phyloP scores from a whole-genome alignment of 2,329 filamentous ascomycete species.

The Geoglossum cookeanum region DNA sequence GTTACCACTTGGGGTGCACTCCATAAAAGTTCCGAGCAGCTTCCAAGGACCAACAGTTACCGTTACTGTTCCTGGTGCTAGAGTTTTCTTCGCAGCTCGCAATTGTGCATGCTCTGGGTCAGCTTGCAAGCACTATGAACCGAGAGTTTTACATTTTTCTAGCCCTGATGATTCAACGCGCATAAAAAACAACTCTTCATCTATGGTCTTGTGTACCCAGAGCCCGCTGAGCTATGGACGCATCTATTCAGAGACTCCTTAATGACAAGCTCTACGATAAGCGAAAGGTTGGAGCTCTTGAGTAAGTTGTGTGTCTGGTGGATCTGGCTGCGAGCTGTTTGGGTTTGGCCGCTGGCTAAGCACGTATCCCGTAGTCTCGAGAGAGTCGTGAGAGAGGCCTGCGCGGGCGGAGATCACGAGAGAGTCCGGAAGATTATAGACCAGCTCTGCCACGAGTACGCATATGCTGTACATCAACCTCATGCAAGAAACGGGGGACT shows the following conservation, averaged over 20 bases:
- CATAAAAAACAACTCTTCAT: neutral
- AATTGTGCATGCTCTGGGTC: neutral
- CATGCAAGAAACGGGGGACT: constrained; percentile 92
- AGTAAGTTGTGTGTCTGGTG: constrained; percentile 38
- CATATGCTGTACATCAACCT: constrained; percentile 90
- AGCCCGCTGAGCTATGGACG: constrained; percentile 46
- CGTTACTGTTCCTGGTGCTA: no score
- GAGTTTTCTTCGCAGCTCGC: neutral
- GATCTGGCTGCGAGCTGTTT: neutral
- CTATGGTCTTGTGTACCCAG: neutral
- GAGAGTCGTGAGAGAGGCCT: constrained; percentile 69
- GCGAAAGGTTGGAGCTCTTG: constrained; percentile 85
- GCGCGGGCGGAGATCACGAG: constrained; percentile 56
- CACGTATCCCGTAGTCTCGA: constrained; percentile 45
- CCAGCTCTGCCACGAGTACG: constrained; percentile 93
- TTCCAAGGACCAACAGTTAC: no score
- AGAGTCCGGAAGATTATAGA: constrained; percentile 76
- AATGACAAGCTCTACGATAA: constrained; percentile 99
- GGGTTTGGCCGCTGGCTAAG: neutral
- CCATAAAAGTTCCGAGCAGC: no score
- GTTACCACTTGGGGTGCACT: no score
- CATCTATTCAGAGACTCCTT: constrained; percentile 70
- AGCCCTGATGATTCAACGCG: neutral
- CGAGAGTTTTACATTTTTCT: neutral
- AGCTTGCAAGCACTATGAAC: neutral